A percentile compares a stretch with the other conserved stretches of the same genome.
phyloP scores from a whole-genome alignment of 1,284 basidiomycete genomes.

The Papiliotrema nemorosa region DNA sequence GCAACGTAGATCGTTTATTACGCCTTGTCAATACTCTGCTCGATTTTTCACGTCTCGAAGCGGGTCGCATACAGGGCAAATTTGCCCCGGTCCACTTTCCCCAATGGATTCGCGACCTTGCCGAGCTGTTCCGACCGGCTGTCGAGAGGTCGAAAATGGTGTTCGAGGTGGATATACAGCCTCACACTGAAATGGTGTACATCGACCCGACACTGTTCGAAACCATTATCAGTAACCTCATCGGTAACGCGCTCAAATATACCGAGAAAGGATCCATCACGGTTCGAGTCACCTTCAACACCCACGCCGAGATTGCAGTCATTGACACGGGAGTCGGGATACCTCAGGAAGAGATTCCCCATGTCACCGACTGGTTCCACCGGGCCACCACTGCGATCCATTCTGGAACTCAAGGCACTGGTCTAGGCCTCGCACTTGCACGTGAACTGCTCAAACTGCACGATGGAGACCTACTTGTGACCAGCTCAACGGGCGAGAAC shows the following conservation, averaged over 20 bases:
- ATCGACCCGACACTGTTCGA: conserved; percentile 49
- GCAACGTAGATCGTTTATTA: conserved; percentile 39
- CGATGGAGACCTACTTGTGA: conserved; percentile 45
- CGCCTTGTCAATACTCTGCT: conserved; percentile 45
- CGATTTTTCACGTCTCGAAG: conserved; percentile 45
- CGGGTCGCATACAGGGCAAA: conserved; percentile 37
- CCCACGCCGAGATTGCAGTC: conserved; percentile 35
- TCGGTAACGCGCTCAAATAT: conserved; percentile 48
- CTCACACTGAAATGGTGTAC: conserved; percentile 30
- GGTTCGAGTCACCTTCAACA: conserved; percentile 27
- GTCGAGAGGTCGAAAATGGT: conserved; percentile 31
- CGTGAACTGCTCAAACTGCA: conserved; percentile 50
- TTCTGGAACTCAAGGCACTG: conserved; percentile 26
- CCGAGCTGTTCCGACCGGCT: conserved; percentile 44
- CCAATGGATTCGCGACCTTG: conserved; percentile 41
- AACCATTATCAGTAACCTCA: conserved; percentile 44
- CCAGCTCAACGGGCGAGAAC: conserved; percentile 16
- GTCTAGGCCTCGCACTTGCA: conserved; percentile 35
- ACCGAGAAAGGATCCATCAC: conserved; percentile 36
- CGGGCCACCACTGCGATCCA: conserved; percentile 27
- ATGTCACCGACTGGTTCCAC: conserved; percentile 33
- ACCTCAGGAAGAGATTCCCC: conserved; percentile 23
- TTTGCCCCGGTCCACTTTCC: conserved; percentile 46
- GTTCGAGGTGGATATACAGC: conserved; percentile 40
- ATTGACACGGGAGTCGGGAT: conserved; percentile 50